phyloP scores from a whole-genome alignment of 805 yeast genomes.

The Candida alai region DNA sequence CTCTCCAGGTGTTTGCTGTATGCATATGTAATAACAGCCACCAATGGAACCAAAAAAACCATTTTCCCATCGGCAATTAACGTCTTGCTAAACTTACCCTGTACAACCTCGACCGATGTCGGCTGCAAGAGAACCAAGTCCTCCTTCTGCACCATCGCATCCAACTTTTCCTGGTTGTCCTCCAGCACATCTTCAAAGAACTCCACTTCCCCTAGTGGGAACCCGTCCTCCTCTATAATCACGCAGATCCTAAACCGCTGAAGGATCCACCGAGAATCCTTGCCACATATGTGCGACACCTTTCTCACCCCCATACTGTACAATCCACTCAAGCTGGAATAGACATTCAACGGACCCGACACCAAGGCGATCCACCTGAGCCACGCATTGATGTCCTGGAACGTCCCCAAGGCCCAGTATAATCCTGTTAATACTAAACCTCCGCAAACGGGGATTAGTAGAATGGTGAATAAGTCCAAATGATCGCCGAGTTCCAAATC shows the following conservation, averaged over 20 bases:
- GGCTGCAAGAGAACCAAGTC: constrained; percentile 6
- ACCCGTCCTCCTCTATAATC: constrained; percentile 30
- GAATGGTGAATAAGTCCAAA: constrained; percentile 5
- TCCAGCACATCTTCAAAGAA: constrained; percentile 12
- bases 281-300: constrained; percentile 20
- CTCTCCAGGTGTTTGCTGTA: constrained; percentile 7
- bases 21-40: constrained; percentile 4
- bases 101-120: constrained; percentile 1
- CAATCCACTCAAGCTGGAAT: constrained; percentile 23
- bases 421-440: constrained; percentile 35
- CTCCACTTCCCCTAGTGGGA: constrained; percentile 37
- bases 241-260: constrained; percentile 41
- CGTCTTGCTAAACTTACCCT: constrained; percentile 6
- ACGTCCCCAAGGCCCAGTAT: constrained; percentile 31
- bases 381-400: constrained; percentile 26
- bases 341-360: constrained; percentile 29
- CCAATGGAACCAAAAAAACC: constrained; percentile 14
- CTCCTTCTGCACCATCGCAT: constrained; percentile 12
- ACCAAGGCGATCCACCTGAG: constrained; percentile 34
- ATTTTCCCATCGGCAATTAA: constrained; percentile 19
- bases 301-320: constrained; percentile 23
- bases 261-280: constrained; percentile 22
- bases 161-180: constrained; percentile 24
- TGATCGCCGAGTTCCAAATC: constrained; percentile 7
- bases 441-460: constrained; percentile 42